Evolutionary conservation across 2,329 filamentous ascomycete genomes (phyloP).

Genomic region (Dothidotthia symphoricarpi): DNA sequence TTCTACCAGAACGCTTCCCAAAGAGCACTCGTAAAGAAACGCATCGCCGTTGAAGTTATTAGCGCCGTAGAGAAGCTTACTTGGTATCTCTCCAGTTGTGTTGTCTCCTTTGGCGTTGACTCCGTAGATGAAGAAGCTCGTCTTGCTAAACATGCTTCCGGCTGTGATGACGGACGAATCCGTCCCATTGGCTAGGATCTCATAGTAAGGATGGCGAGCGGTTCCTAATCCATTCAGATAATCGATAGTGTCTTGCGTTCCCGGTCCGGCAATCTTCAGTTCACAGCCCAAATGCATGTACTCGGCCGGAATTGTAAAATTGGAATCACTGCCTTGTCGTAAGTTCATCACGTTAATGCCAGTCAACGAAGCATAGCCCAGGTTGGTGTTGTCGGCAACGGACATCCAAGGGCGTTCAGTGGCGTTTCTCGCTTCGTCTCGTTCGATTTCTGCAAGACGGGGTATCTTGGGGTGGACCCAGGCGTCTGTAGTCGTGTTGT

Average conservation of each 20-base stretch:
- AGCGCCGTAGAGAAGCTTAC: neutral
- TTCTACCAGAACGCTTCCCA: neutral
- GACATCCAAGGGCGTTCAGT: neutral
- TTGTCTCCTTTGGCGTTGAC: too few species aligned
- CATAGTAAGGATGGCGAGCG: neutral
- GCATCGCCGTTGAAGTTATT: neutral
- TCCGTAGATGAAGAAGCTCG: too few species aligned
- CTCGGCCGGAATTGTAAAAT: neutral
- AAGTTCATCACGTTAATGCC: slow-evolving; percentile 5
- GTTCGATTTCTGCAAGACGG: slow-evolving; percentile 1
- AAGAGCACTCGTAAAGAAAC: neutral
- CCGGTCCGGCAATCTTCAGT: neutral
- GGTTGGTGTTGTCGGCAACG: neutral
- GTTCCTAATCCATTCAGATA: neutral
- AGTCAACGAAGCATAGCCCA: slow-evolving; percentile 2
- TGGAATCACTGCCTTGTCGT: neutral
- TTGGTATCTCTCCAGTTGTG: too few species aligned
- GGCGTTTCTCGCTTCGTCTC: neutral
- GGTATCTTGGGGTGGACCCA: slow-evolving; percentile 11
- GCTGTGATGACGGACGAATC: too few species aligned
- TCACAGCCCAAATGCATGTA: neutral
- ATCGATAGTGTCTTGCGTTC: neutral
- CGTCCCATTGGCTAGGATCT: too few species aligned
- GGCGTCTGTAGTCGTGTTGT: slow-evolving; percentile 2
- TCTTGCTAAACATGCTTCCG: too few species aligned